These are phyloP conservation scores for Ceratocystis ficicola DNA, from an alignment of 2,329 filamentous ascomycete genomes.

Conservation along the genomic window DNA sequence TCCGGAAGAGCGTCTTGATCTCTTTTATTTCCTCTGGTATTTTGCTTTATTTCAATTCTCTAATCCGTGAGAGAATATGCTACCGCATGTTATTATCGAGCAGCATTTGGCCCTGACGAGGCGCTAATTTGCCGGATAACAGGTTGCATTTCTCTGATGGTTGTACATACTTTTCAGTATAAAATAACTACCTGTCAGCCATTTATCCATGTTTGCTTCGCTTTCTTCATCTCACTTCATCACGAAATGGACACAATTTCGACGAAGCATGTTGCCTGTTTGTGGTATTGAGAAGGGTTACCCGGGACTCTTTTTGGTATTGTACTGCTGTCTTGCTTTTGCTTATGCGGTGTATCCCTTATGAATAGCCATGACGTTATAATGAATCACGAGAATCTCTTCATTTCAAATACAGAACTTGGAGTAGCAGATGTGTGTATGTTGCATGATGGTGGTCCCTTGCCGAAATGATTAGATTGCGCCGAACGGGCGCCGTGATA, in stretches of 20 bases:
- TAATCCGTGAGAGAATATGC: background rate
- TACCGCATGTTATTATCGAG: too few relatives aligned
- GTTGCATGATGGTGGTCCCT: background rate
- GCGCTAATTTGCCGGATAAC: background rate
- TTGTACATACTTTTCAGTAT: conserved; percentile 12
- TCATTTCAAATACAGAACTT: background rate
- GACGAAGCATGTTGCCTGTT: background rate
- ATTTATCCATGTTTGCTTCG: background rate
- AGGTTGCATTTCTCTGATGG: background rate
- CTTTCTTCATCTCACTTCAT: background rate
- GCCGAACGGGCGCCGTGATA: background rate
- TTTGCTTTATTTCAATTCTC: conserved; percentile 5
- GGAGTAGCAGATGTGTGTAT: background rate
- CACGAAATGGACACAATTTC: background rate
- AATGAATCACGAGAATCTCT: background rate
- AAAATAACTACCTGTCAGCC: background rate
- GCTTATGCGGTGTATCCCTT: background rate
- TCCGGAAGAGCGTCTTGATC: conserved; percentile 16
- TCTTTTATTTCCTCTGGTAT: conserved; percentile 24
- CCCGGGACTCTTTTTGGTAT: background rate
- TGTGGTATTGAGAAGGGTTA: background rate
- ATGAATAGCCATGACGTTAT: background rate
- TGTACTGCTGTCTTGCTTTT: background rate
- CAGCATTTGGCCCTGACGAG: background rate
- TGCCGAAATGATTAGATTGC: background rate